Evolutionary conservation across 1,284 basidiomycete genomes (phyloP), one percentile per base, ranked within the genome.

Genomic region (Cutaneotrichosporon dermatis): DNA sequence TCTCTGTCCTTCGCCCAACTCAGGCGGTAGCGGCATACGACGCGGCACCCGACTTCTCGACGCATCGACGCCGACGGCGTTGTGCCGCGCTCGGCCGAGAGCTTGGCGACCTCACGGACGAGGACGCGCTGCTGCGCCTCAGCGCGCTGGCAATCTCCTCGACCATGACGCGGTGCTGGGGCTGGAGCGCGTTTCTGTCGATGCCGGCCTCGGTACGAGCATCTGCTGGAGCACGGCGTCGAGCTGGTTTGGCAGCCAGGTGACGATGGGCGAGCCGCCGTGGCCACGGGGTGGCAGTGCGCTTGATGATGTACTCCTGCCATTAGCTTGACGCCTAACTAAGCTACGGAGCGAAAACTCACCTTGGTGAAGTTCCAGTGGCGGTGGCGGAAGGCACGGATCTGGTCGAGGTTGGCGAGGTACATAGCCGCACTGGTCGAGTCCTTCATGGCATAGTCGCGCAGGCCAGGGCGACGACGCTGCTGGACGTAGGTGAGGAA

Each of bases 231-330:
- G 54, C 4, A 64, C 62, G 6, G 62, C 54, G 43, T 59, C 57
- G 25, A 64, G 62, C 59, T 64, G 62, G 62, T 64, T 64, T 25
- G 62, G 62, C 7, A 64, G 54, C 62, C 62, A 64, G 42, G 62
- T 61, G 4, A 61, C 54, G 49, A 64, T 64, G 0, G 62, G 62
- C 16, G 54, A 56, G 43, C 62, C 59, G 6, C 59, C 6, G 62
- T 64, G 9, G 62, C 62, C 3, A 64, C 62, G 42, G 62, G 62
- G 57, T 64, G 62, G 52, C 54, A 1, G 62, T 61, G 16, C 35
- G 35, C 13, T 54, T 57, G 15, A 64, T 11, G 9, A 64, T 64
- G 57, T 64, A 64, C 2, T 53, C 10, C 25, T 25, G 25, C 25
- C 25, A 25, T 25, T 25, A 25, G 25, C 25, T 25, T 25, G 25